Evolutionary conservation across 352 stramenopile genomes (phyloP).

Genomic region (Detonula confervacea): DNA sequence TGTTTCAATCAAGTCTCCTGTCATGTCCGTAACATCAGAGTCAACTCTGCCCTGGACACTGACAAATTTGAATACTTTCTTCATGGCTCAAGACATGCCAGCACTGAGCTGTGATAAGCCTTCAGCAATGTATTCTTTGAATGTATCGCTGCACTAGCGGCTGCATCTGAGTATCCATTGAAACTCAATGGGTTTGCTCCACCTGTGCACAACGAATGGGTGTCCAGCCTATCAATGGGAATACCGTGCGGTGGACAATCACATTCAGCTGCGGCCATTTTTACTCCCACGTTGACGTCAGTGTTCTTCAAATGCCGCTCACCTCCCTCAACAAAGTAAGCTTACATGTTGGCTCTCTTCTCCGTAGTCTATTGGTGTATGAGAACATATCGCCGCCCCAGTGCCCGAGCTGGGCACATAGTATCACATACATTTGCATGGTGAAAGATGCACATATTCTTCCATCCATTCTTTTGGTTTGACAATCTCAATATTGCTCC

Average conservation of each 20-base stretch:
- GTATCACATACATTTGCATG: too few relatives aligned
- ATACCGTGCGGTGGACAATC: constrained; percentile 20
- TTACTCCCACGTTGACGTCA: not conserved
- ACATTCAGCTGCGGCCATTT: constrained; percentile 6
- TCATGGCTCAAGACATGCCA: constrained; percentile 21
- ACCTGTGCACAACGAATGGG: constrained; percentile 28
- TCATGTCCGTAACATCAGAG: not conserved
- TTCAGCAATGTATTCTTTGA: constrained; percentile 37
- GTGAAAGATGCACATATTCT: too few relatives aligned
- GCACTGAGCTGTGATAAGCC: constrained; percentile 8
- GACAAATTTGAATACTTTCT: not conserved
- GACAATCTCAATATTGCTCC: too few relatives aligned
- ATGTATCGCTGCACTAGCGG: constrained; percentile 22
- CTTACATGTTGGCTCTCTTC: not conserved
- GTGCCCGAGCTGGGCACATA: too few relatives aligned
- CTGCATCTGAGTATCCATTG: constrained; percentile 8
- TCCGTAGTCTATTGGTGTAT: not conserved
- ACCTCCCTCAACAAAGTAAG: not conserved
- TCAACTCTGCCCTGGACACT: not conserved
- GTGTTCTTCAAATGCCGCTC: not conserved
- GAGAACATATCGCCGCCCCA: not conserved
- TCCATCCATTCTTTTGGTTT: constrained; percentile 3
- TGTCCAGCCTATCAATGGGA: constrained; percentile 26
- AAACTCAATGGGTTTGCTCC: constrained; percentile 24
- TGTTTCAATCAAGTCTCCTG: too few relatives aligned